Percentiles rank a stretch among this genome's conserved stretches.
Conservation (phyloP, 2,329 filamentous ascomycete species). For the Aphanoascus verrucosus region DNA sequence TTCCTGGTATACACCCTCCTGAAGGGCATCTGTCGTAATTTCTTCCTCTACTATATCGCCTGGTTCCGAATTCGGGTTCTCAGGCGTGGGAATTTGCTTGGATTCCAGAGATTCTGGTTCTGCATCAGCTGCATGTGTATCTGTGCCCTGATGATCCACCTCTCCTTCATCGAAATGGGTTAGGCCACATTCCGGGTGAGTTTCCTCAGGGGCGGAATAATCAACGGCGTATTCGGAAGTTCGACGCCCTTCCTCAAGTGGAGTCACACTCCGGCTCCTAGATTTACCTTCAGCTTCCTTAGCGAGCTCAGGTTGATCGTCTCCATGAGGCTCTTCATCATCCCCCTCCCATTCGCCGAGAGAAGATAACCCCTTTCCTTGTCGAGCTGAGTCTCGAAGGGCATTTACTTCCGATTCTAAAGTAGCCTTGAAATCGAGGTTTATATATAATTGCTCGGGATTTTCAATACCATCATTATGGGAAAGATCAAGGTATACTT, state of each 20-base stretch:
- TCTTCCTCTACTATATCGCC: not conserved
- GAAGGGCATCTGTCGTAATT: slow-evolving; percentile 7
- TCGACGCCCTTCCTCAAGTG: slow-evolving; percentile 19
- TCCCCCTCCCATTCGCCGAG: slow-evolving; percentile 15
- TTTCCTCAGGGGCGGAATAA: not conserved
- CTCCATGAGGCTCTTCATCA: slow-evolving; percentile 6
- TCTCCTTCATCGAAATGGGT: not conserved
- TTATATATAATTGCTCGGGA: slow-evolving; percentile 48
- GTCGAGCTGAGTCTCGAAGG: slow-evolving; percentile 43
- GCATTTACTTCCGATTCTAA: slow-evolving; percentile 44
- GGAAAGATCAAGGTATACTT: slow-evolving; percentile 49
- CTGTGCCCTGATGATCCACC: not conserved
- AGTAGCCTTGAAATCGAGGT: slow-evolving; percentile 44
- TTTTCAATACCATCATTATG: slow-evolving; percentile 47
- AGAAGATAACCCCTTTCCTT: slow-evolving; percentile 48
- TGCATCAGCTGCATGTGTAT: not conserved
- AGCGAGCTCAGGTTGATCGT: slow-evolving; percentile 13
- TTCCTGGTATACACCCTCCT: not conserved
- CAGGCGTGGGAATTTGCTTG: not conserved
- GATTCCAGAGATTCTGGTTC: not conserved
- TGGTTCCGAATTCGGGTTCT: not conserved
- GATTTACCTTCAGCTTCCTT: not conserved
- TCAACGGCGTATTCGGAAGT: slow-evolving; percentile 3
- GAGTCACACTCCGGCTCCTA: slow-evolving; percentile 5
- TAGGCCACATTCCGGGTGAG: not conserved